phyloP scores from a whole-genome alignment of 2,329 filamentous ascomycete species.

The Sporothrix pallida region DNA sequence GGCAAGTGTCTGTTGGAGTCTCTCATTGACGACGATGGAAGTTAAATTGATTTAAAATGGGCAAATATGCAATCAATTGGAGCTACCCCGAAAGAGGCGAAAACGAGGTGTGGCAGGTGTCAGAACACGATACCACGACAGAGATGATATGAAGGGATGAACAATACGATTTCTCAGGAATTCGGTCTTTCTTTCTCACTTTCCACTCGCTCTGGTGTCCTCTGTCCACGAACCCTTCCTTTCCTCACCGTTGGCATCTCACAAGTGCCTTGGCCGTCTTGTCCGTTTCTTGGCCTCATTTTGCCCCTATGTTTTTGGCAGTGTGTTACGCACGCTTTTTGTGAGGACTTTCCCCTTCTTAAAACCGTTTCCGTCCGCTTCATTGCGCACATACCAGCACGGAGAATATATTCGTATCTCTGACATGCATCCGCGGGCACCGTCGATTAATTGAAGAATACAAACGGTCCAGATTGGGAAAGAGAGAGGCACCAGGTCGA shows the following conservation, averaged over 20 bases:
- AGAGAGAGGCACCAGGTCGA: neutral
- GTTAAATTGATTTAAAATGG: neutral
- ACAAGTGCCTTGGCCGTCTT: neutral
- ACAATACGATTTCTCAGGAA: neutral
- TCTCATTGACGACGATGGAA: neutral
- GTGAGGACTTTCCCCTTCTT: neutral
- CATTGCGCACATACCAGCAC: neutral
- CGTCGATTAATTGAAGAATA: neutral
- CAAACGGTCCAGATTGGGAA: conserved; percentile 6
- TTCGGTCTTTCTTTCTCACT: neutral
- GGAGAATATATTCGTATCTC: neutral
- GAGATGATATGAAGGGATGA: conserved; percentile 13
- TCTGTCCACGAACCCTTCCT: neutral
- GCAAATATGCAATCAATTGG: conserved; percentile 10
- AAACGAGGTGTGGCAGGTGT: neutral
- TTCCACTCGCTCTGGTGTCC: neutral
- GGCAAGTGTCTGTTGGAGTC: neutral
- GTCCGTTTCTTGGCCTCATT: conserved; percentile 8
- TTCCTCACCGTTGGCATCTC: neutral
- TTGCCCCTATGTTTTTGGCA: neutral
- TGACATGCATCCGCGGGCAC: neutral
- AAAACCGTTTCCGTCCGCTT: neutral
- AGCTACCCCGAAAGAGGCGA: neutral
- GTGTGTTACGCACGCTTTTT: conserved; percentile 3
- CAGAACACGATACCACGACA: neutral